These are phyloP conservation scores for Eucalyptus marginata DNA, from an alignment of 345 rosid genomes.

Conservation along the genomic window DNA sequence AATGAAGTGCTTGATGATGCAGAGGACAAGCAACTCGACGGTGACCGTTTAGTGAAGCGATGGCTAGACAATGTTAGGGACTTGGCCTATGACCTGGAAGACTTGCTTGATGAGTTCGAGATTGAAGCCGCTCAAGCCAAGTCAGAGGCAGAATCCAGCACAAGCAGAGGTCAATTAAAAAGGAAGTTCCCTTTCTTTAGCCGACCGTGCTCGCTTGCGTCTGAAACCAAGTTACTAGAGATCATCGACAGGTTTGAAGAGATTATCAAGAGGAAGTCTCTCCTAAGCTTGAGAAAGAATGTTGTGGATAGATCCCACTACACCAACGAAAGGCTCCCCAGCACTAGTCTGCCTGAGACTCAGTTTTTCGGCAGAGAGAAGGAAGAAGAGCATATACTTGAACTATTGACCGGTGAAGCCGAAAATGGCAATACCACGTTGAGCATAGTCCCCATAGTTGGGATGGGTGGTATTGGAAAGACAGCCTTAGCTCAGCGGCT, in stretches of 20 bases:
- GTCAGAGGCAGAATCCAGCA: not conserved
- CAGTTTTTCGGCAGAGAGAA: not conserved
- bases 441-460: not conserved
- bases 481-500: fast-evolving
- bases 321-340: not conserved
- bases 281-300: not conserved
- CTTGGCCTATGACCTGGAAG: not conserved
- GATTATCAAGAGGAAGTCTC: fast-evolving
- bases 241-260: not conserved
- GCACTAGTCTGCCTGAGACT: fast-evolving
- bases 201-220: not conserved
- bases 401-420: fast-evolving
- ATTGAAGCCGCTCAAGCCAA: not conserved
- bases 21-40: not conserved
- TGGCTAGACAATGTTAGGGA: not conserved
- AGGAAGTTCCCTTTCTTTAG: not conserved
- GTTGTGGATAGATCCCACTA: fast-evolving
- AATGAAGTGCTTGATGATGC: not conserved
- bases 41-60: no score
- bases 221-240: no score
- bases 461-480: not conserved
- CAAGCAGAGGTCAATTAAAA: not conserved
- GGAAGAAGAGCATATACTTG: fast-evolving
- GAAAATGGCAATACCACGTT: fast-evolving
- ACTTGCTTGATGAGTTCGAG: not conserved